These are phyloP conservation scores for Bryum argenteum DNA, from an alignment of 225 moss, liverwort and hornwort species.

Conservation along the genomic window DNA sequence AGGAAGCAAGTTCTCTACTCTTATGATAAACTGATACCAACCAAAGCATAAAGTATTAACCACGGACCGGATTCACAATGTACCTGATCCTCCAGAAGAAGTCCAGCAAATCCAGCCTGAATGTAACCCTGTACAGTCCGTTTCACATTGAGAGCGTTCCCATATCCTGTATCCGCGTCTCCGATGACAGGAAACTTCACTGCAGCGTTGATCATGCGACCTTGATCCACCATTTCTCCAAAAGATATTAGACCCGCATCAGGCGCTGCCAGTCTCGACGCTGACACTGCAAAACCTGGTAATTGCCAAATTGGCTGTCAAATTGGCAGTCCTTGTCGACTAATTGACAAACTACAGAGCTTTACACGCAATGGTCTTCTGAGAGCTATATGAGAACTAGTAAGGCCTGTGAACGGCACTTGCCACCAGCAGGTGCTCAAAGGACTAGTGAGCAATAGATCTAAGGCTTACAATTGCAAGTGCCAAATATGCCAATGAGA, in stretches of 20 bases:
- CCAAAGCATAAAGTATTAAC: constrained; percentile 12
- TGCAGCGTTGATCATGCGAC: constrained; percentile 73
- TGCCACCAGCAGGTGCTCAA: constrained; percentile 22
- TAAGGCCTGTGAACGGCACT: constrained; percentile 1
- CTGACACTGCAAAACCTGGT: constrained; percentile 84
- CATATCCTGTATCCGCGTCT: constrained; percentile 95
- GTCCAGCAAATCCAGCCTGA: constrained; percentile 93
- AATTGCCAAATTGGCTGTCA: constrained; percentile 15
- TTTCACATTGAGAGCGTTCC: constrained; percentile 91
- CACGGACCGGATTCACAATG: not conserved
- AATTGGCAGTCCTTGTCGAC: constrained; percentile 20
- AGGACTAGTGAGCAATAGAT: not conserved
- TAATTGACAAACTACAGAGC: not conserved
- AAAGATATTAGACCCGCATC: constrained; percentile 91
- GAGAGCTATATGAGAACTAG: not conserved
- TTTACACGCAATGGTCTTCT: constrained; percentile 1
- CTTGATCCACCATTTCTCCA: constrained; percentile 95
- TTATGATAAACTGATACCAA: not conserved
- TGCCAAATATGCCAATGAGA: not conserved
- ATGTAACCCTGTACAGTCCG: constrained; percentile 90
- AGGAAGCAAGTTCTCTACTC: not conserved
- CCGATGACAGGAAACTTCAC: constrained; percentile 95
- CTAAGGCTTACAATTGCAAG: constrained; percentile 4
- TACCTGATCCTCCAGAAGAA: constrained; percentile 98
- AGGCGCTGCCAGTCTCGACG: constrained; percentile 78